Percentiles rank a stretch among this genome's conserved stretches.
Conservation (phyloP, 176 grass and related monocot species). For the Tuctoria greenei region DNA sequence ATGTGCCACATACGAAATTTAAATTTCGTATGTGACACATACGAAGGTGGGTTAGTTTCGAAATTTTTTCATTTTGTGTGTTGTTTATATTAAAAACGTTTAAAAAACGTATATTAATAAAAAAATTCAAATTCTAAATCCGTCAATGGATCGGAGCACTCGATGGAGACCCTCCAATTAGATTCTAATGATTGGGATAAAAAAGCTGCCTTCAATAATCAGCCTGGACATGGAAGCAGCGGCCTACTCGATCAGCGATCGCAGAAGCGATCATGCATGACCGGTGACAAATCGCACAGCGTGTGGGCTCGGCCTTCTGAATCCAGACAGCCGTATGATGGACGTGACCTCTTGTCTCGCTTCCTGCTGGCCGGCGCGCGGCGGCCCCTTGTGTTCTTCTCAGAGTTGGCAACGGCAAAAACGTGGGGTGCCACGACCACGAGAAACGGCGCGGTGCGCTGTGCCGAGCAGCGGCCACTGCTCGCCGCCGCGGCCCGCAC, state of each 20-base stretch:
- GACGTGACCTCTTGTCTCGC: conserved; percentile 42
- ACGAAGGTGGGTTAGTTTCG: too few relatives aligned
- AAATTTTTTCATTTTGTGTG: too few relatives aligned
- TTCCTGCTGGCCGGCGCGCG: too few relatives aligned
- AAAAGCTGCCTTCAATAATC: conserved; percentile 10
- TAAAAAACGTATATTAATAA: too few relatives aligned
- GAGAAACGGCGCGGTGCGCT: neutral
- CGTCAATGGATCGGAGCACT: neutral
- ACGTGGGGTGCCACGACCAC: neutral
- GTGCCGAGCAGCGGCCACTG: neutral
- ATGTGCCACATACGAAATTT: too few relatives aligned
- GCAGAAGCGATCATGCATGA: conserved; percentile 2
- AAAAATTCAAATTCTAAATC: neutral
- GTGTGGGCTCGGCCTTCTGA: conserved; percentile 30
- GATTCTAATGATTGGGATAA: conserved; percentile 34
- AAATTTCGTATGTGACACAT: too few relatives aligned
- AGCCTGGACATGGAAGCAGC: neutral
- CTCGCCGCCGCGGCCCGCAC: neutral
- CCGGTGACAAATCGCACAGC: neutral
- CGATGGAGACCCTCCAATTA: conserved; percentile 23
- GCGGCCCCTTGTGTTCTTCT: too few relatives aligned
- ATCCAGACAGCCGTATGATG: conserved; percentile 26
- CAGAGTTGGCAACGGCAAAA: too few relatives aligned
- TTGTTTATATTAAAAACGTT: too few relatives aligned
- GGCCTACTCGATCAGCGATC: neutral